A percentile compares a stretch with the other conserved stretches of the same genome.
phyloP scores from a whole-genome alignment of 2,329 filamentous ascomycete species.

The Lachnellula suecica region DNA sequence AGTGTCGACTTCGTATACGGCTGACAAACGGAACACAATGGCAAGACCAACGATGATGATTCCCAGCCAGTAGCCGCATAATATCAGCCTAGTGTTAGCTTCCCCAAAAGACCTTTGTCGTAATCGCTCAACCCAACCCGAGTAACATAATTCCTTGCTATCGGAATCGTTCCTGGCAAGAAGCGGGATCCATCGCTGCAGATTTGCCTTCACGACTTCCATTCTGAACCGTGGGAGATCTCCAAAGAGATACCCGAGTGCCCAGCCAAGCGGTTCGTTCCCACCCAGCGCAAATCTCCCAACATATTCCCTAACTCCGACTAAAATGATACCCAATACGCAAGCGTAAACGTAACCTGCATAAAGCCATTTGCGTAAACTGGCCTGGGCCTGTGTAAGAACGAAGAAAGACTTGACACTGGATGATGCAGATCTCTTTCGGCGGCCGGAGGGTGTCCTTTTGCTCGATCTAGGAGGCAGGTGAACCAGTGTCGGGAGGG shows the following conservation, averaged over 20 bases:
- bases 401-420: slow-evolving; percentile 73
- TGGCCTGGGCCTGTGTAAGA: slow-evolving; percentile 77
- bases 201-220: slow-evolving; percentile 64
- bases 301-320: slow-evolving; percentile 72
- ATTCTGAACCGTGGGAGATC: slow-evolving; percentile 72
- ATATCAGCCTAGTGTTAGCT: slow-evolving; percentile 77
- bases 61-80: slow-evolving; percentile 71
- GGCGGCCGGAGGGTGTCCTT: slow-evolving; percentile 61
- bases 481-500: slow-evolving; percentile 45
- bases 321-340: slow-evolving; percentile 64
- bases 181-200: slow-evolving; percentile 75
- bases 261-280: slow-evolving; percentile 89
- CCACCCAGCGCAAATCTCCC: slow-evolving; percentile 63
- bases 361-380: slow-evolving; percentile 78
- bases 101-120: slow-evolving; percentile 66
- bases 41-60: slow-evolving; percentile 72
- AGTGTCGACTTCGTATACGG: slow-evolving; percentile 88
- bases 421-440: slow-evolving; percentile 63
- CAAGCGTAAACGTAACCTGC: slow-evolving; percentile 74
- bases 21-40: slow-evolving; percentile 71
- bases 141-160: slow-evolving; percentile 41
- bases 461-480: slow-evolving; percentile 33
- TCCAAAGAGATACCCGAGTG: slow-evolving; percentile 83
- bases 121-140: slow-evolving; percentile 65
- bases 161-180: slow-evolving; percentile 45